Base-by-base conservation (phyloP, 1,284 basidiomycete genomes). In the Cryptococcus sp. region DNA sequence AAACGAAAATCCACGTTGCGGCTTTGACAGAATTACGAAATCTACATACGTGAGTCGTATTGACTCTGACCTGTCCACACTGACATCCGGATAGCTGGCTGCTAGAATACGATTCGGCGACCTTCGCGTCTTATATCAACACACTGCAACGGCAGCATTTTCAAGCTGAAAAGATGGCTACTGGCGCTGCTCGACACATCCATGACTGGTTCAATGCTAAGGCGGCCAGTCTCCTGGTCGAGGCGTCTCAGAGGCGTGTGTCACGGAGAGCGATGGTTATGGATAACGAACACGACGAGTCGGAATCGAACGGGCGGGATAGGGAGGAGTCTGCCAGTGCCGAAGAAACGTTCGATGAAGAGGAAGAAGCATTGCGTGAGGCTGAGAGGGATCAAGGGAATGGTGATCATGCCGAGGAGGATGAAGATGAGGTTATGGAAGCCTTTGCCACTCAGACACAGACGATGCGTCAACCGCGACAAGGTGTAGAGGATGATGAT, bases 91-190 rank as follows among this genome's bases (percentile, higher is more conserved):
- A 22, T 37, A 23, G 89, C 50, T 96, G 91, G 75, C 84, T 99
- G 0, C 80, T 99, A 39, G 87, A 90, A 1, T 96, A 97, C 70
- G 94, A 98, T 69, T 84, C 91, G 2, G 85, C 98, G 13, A 88
- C 89, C 6, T 98, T 97, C 74, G 88, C 95, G 57, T 86, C 87
- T 0, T 97, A 93, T 74, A 86, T 98, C 52, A 94, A 99, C 75
- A 92, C 90, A 0, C 83, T 98, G 1, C 74, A 76, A 53, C 64
- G 75, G 8, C 74, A 77, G 53, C 71, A 73, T 56, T 75, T 75
- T 46, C 50, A 66, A 26, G 73, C 75, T 2, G 67, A 73, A 50
- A 75, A 72, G 56, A 43, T 71, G 2, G 52, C 66, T 3, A 55
- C 58, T 6, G 75, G 75, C 10, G 62, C 73, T 1, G 70, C 61